Conservation (phyloP, 1,139 yeast species). For the Kurtzmaniella quercitrusa region DNA sequence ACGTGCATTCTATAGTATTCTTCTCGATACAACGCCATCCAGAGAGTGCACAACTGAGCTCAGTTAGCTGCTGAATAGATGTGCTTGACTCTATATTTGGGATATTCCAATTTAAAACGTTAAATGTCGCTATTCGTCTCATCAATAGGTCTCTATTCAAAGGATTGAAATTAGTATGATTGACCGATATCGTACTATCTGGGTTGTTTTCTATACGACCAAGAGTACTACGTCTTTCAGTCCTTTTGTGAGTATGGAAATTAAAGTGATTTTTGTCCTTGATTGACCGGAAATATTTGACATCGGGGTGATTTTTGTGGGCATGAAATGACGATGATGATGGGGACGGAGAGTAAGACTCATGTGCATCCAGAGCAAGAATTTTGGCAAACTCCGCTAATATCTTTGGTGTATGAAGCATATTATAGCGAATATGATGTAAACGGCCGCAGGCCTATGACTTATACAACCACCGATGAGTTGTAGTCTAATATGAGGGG, state of each 20-base stretch:
- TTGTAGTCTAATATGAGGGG: too few species aligned
- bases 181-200: conserved; percentile 5
- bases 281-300: conserved; percentile 34
- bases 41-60: conserved; percentile 35
- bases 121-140: conserved; percentile 26
- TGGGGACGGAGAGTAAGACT: background rate
- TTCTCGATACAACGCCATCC: conserved; percentile 40
- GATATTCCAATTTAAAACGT: conserved; percentile 33
- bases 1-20: conserved; percentile 33
- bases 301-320: conserved; percentile 30
- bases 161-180: conserved; percentile 26
- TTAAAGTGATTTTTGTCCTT: conserved; percentile 35
- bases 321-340: background rate
- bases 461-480: too few species aligned
- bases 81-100: conserved; percentile 15
- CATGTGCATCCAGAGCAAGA: background rate
- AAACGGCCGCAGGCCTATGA: too few species aligned
- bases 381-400: conserved; percentile 1
- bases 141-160: conserved; percentile 26
- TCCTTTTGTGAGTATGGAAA: conserved; percentile 29
- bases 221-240: background rate
- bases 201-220: background rate
- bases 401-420: background rate
- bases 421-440: too few species aligned
- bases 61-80: conserved; percentile 19